These are phyloP conservation scores for Xerocomus brunneocitrinus DNA, from an alignment of 768 basidiomycete species.

Conservation along the genomic window DNA sequence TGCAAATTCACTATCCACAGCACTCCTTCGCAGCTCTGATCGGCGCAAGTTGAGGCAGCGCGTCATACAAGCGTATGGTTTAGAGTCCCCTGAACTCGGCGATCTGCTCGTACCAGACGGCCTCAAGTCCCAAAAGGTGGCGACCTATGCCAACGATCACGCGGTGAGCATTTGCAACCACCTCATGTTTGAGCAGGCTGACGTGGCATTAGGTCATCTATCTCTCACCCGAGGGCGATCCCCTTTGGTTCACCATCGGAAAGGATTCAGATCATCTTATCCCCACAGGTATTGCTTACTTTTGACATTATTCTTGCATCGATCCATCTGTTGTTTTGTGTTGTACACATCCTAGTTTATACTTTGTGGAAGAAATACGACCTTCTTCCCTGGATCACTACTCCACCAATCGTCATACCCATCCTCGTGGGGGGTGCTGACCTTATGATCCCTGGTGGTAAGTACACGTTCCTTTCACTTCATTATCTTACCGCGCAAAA, in stretches of 20 bases:
- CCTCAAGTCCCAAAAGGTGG: conserved; percentile 62
- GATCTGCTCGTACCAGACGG: conserved; percentile 74
- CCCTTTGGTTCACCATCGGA: conserved; percentile 74
- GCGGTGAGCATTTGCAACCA: conserved; percentile 41
- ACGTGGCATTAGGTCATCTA: conserved; percentile 51
- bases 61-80: conserved; percentile 42
- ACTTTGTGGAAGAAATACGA: conserved; percentile 73
- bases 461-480: conserved; percentile 20
- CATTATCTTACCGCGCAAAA: background rate
- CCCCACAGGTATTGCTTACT: conserved; percentile 49
- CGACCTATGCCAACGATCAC: conserved; percentile 56
- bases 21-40: conserved; percentile 70
- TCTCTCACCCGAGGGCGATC: conserved; percentile 59
- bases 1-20: conserved; percentile 21
- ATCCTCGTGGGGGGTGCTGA: conserved; percentile 76
- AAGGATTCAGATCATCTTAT: conserved; percentile 64
- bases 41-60: conserved; percentile 66
- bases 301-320: background rate
- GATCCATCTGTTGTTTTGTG: background rate
- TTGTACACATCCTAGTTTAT: conserved; percentile 43
- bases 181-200: background rate
- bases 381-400: conserved; percentile 66
- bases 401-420: conserved; percentile 66
- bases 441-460: conserved; percentile 85
- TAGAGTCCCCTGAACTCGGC: conserved; percentile 50